Base-by-base conservation (phyloP, 2,329 filamentous ascomycete species). In the Lachnellula subtilissima region DNA sequence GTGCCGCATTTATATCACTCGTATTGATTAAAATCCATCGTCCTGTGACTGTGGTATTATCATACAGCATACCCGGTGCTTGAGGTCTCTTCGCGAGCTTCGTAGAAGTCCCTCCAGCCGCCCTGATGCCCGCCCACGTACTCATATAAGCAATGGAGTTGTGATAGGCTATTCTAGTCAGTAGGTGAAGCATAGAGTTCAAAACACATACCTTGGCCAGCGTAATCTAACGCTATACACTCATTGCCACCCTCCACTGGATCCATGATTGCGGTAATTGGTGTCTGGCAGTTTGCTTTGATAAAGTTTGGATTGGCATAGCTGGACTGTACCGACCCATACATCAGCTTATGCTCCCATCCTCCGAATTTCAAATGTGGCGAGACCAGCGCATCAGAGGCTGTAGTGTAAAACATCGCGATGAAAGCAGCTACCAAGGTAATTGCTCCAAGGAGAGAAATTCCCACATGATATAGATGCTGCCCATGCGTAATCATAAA, bases 331-430 rank as follows among this genome's bases (percentile, higher is more conserved):
- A 91, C 83, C 2, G 77, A 71, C 0, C 85, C 86, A 12, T 73
- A 69, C 35, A 92, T 66, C 0, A 75, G 63, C 53, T 65, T 75
- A 1, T 69, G 56, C 43, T 85, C 71, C 73, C 79, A 80, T 1
- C 69, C 67, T 0, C 84, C 82, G 58, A 79, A 80, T 52, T 79
- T 84, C 6, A 93, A 75, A 64, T 88, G 87, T 0, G 89, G 89
- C 2, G 87, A 79, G 0, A 93, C 87, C 65, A 93, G 75, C 8
- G 88, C 85, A 60, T 90, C 86, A 0, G 87, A 87, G 0, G 89
- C 89, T 2, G 88, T 88, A 0, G 87, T 90, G 67, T 92, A 94
- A 5, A 93, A 77, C 64, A 87, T 84, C 0, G 85, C 82, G 1
- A 84, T 75, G 2, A 91, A 58, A 0, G 88, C 84, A 2, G 86